Conservation (phyloP, 805 yeast species). For the Starmerella floris region DNA sequence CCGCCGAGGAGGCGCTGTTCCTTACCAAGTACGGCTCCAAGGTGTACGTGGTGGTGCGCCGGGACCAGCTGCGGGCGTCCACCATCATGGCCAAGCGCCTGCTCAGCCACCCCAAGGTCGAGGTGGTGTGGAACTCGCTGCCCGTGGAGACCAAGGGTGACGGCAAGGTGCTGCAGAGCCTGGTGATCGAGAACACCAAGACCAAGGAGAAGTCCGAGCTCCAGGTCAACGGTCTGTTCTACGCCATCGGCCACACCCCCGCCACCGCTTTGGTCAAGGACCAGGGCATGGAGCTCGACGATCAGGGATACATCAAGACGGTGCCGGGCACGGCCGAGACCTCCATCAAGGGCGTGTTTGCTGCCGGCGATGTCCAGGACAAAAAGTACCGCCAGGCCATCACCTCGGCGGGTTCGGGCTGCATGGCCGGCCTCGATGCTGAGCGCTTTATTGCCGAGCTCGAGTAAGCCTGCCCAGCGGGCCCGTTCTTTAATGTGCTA, state of each 20-base stretch:
- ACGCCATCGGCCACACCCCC: slow-evolving; percentile 95
- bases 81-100: slow-evolving; percentile 95
- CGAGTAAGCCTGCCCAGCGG: not conserved
- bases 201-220: slow-evolving; percentile 58
- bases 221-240: slow-evolving; percentile 81
- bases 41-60: slow-evolving; percentile 85
- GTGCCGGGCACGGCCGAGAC: slow-evolving; percentile 81
- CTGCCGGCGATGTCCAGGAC: slow-evolving; percentile 99
- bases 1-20: slow-evolving; percentile 97
- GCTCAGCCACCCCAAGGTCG: slow-evolving; percentile 69
- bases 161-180: slow-evolving; percentile 61
- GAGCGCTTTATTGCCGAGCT: slow-evolving; percentile 66
- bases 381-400: slow-evolving; percentile 95
- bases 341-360: slow-evolving; percentile 79
- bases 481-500: not conserved
- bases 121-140: slow-evolving; percentile 75
- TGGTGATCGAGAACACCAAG: slow-evolving; percentile 56
- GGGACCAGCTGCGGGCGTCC: slow-evolving; percentile 88
- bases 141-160: slow-evolving; percentile 86
- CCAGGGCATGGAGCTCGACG: slow-evolving; percentile 67
- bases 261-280: slow-evolving; percentile 72
- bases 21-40: slow-evolving; percentile 95
- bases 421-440: slow-evolving; percentile 97
- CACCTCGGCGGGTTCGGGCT: slow-evolving; percentile 98
- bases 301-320: slow-evolving; percentile 76